These are phyloP conservation scores for Pseudocercospora musae DNA, from an alignment of 2,329 filamentous ascomycete genomes.

Conservation along the genomic window DNA sequence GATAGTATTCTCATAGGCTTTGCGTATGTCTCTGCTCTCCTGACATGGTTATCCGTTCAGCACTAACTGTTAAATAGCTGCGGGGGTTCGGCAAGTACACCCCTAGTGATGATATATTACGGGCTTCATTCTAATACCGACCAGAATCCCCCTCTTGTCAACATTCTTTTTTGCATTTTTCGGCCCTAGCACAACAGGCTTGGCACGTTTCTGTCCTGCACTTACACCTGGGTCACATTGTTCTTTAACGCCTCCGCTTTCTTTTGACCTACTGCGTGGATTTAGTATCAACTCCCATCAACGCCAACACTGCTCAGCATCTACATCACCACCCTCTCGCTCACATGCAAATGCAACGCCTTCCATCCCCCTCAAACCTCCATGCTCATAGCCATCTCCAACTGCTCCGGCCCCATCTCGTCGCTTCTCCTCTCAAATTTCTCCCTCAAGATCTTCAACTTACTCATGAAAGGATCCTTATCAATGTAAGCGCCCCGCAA, in stretches of 20 bases:
- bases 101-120: not conserved
- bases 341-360: not conserved
- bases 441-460: constrained; percentile 27
- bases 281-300: not conserved
- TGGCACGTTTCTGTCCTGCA: no score
- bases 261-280: no score
- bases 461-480: constrained; percentile 56
- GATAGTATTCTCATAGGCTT: constrained; percentile 34
- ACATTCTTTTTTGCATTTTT: not conserved
- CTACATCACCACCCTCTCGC: not conserved
- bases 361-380: not conserved
- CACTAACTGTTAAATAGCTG: no score
- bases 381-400: not conserved
- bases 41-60: no score
- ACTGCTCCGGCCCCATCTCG: not conserved
- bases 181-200: no score
- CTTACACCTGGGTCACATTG: no score
- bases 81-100: constrained; percentile 25
- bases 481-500: constrained; percentile 82
- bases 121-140: not conserved
- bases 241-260: no score
- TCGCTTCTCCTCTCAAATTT: not conserved
- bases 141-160: constrained; percentile 28
- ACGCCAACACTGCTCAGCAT: not conserved
- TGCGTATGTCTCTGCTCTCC: no score